These are phyloP conservation scores for Didymosphaeria variabile DNA, from an alignment of 2,329 filamentous ascomycete genomes.

Conservation along the genomic window DNA sequence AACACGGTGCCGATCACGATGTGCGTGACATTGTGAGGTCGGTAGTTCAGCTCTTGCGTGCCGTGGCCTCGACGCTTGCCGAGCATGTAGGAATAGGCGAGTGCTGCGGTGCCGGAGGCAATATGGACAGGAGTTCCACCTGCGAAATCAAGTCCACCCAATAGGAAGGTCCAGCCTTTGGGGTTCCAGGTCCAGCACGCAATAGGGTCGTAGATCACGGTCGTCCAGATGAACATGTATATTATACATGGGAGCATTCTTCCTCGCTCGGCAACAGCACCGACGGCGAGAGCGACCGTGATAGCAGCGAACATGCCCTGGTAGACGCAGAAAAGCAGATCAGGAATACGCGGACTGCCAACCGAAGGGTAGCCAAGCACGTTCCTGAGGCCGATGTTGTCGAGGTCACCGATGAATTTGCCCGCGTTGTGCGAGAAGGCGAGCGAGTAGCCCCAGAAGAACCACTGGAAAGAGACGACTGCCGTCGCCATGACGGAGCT, in stretches of 20 bases:
- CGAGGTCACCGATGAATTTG: slow-evolving; percentile 78
- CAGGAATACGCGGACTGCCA: slow-evolving; percentile 76
- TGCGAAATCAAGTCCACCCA: slow-evolving; percentile 80
- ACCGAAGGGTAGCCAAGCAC: slow-evolving; percentile 80
- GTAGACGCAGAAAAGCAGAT: slow-evolving; percentile 85
- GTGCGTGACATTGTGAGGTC: slow-evolving; percentile 91
- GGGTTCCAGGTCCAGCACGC: slow-evolving; percentile 96
- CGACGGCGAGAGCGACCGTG: slow-evolving; percentile 85
- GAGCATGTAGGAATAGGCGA: slow-evolving; percentile 91
- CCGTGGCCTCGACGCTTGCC: slow-evolving; percentile 86
- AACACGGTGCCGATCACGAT: slow-evolving; percentile 93
- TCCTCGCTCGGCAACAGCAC: slow-evolving; percentile 85
- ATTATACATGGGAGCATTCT: slow-evolving; percentile 87
- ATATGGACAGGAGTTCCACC: slow-evolving; percentile 93
- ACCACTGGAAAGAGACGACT: slow-evolving; percentile 89
- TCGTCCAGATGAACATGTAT: slow-evolving; percentile 94
- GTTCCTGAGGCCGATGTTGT: slow-evolving; percentile 80
- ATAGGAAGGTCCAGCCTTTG: slow-evolving; percentile 76
- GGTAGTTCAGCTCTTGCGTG: slow-evolving; percentile 88
- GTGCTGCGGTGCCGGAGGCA: slow-evolving; percentile 79
- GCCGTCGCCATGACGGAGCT: slow-evolving; percentile 78
- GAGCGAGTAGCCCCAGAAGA: slow-evolving; percentile 91
- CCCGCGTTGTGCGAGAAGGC: slow-evolving; percentile 82
- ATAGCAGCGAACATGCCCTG: slow-evolving; percentile 90
- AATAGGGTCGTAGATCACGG: slow-evolving; percentile 89